Base-by-base conservation (phyloP, 148 eudicot species). In the Rhododendron williamsianum region DNA sequence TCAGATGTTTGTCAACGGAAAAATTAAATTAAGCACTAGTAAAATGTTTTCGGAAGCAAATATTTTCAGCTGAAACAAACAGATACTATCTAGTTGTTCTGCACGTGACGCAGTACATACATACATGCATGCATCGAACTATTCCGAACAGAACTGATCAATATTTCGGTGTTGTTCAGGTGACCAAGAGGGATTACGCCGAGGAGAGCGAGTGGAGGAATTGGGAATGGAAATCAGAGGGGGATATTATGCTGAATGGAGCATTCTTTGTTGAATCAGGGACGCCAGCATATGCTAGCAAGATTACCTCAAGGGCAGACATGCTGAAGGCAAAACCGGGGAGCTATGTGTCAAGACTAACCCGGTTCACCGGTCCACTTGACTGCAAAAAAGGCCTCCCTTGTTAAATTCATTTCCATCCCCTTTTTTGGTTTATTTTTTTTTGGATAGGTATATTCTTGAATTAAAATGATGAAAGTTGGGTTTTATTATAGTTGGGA, bases 201-300 rank as follows among this genome's bases (percentile, higher is more conserved):
- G 0, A 65, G 3, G 48, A 76, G 86, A 45, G n/a, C 6, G 91
- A 80, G 67, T 91, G 92, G 94, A 88, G 3, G 77, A 81, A 84
- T 1, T 92, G 94, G 94, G 87, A 86, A 78, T 92, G 94, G 94
- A 86, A 89, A 84, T 90, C 94, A 9, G 92, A 91, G 85, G 89
- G 89, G 2, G 94, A 92, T 69, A 4, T 84, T 67, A 88, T 88
- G 63, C 46, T 72, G 84, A 91, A 92, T 43, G 94, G 94, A 63
- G 94, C 94, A 25, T 89, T 63, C 89, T 91, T 92, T 65, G 65
- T 36, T 2, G 82, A 87, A 30, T 91, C 94, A 92, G 94, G n/a
- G 43, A 72, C 27, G 84, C 87, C 11, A 56, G 77, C 0, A 8
- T 0, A n/a, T 65, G 11, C 19, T 16, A 30, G 38, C 30, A 81